A percentile compares a stretch with the other conserved stretches of the same genome.
Conservation (phyloP, 768 basidiomycete genomes). For the Macrolepiota dolichaula region DNA sequence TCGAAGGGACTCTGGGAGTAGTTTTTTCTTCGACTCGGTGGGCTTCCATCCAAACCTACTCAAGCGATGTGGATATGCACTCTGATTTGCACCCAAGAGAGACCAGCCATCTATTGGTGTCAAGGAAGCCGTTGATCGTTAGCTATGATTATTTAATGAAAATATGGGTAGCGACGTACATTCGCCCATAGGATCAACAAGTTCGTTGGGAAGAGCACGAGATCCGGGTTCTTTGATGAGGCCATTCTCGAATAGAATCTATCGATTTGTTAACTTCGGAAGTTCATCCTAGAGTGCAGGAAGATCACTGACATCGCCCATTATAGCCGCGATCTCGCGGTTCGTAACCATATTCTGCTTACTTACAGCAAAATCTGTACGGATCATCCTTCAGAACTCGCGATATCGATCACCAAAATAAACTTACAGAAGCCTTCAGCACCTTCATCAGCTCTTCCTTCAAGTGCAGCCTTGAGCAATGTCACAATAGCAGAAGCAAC, state of each 20-base stretch:
- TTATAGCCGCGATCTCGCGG: slow-evolving; percentile 26
- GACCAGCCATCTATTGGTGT: slow-evolving; percentile 34
- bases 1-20: slow-evolving; percentile 19
- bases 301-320: slow-evolving; percentile 31
- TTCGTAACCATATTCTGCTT: slow-evolving; percentile 25
- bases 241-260: slow-evolving; percentile 32
- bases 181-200: slow-evolving; percentile 33
- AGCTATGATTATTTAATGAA: neutral
- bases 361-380: slow-evolving; percentile 31
- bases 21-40: slow-evolving; percentile 17
- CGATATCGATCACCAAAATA: neutral
- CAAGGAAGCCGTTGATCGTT: neutral
- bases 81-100: slow-evolving; percentile 34
- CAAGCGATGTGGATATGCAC: slow-evolving; percentile 30
- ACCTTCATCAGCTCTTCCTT: slow-evolving; percentile 39
- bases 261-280: neutral
- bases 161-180: slow-evolving; percentile 24
- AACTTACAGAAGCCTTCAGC: slow-evolving; percentile 37
- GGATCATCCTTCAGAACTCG: neutral
- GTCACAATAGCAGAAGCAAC: slow-evolving; percentile 28
- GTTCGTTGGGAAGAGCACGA: slow-evolving; percentile 27
- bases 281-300: neutral
- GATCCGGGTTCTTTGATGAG: slow-evolving; percentile 28
- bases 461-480: slow-evolving; percentile 35
- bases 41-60: slow-evolving; percentile 38